Evolutionary conservation across 2,329 filamentous ascomycete species (phyloP).

Genomic region (Fragosphaeria purpurea): DNA sequence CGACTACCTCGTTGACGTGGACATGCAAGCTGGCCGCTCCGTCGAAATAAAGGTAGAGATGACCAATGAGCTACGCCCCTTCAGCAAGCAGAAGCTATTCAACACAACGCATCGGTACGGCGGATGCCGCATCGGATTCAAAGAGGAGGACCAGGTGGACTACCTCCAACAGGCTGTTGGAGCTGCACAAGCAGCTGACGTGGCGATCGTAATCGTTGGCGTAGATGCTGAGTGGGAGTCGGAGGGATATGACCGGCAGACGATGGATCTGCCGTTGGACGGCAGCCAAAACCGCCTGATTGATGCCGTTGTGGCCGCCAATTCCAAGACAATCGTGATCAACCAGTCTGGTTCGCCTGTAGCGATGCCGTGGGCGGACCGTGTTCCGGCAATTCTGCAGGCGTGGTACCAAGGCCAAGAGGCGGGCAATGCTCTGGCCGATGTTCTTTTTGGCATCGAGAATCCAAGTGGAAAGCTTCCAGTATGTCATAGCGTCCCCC

Average conservation of each 20-base stretch:
- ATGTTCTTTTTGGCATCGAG: conserved; percentile 52
- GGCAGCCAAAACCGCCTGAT: conserved; percentile 54
- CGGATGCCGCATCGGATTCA: conserved; percentile 62
- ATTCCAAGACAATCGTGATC: conserved; percentile 57
- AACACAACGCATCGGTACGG: conserved; percentile 56
- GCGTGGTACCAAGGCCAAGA: conserved; percentile 64
- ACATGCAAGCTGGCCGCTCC: conserved; percentile 48
- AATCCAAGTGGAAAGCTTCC: conserved; percentile 62
- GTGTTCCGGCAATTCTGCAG: conserved; percentile 57
- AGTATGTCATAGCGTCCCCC: conserved; percentile 23
- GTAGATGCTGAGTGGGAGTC: conserved; percentile 68
- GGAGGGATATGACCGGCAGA: conserved; percentile 58
- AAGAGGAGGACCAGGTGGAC: conserved; percentile 52
- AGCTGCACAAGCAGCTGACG: conserved; percentile 51
- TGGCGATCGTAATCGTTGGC: conserved; percentile 58
- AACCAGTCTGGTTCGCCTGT: conserved; percentile 61
- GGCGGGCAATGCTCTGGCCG: conserved; percentile 56
- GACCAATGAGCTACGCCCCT: conserved; percentile 54
- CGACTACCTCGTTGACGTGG: conserved; percentile 51
- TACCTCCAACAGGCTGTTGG: conserved; percentile 56
- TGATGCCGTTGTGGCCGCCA: conserved; percentile 50
- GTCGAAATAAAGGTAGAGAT: conserved; percentile 55
- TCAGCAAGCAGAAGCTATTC: conserved; percentile 47
- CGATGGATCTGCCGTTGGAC: conserved; percentile 47
- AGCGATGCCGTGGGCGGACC: conserved; percentile 58